These are phyloP conservation scores for Paramecium tetraurelia DNA, from an alignment of 73 alveolate genomes.

Conservation along the genomic window DNA sequence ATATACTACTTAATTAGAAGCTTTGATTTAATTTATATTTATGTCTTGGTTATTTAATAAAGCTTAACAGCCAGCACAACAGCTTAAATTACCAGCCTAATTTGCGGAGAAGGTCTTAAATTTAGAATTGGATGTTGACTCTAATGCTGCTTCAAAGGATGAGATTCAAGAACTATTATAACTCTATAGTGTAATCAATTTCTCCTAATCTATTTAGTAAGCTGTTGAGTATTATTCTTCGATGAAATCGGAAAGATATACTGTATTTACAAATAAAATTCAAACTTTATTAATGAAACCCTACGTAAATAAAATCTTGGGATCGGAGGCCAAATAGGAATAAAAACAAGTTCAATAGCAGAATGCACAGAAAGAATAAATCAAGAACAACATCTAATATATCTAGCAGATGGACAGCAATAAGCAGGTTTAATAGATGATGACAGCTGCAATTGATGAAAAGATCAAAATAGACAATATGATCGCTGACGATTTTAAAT, in stretches of 20 bases:
- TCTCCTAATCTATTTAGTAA: neutral
- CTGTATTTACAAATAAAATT: neutral
- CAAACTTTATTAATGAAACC: neutral
- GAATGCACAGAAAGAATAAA: neutral
- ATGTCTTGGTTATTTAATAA: neutral
- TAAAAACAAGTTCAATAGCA: neutral
- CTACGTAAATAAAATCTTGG: neutral
- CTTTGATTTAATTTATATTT: neutral
- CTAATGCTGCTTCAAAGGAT: neutral
- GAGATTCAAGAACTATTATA: neutral
- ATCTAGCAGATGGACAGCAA: neutral
- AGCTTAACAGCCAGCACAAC: neutral
- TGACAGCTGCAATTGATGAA: conserved; percentile 5
- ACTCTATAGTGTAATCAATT: neutral
- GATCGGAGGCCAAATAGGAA: neutral
- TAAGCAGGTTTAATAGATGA: neutral
- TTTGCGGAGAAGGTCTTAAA: neutral
- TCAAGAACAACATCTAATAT: neutral
- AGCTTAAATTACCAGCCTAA: neutral
- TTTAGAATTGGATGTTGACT: neutral
- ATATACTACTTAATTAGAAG: neutral
- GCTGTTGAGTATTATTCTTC: conserved; percentile 14
- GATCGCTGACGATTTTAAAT: conserved; percentile 13
- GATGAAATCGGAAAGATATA: neutral
- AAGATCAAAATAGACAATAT: neutral